A percentile compares a stretch with the other conserved stretches of the same genome.
phyloP scores from a whole-genome alignment of 345 rosid species.

The Eucalyptus sideroxylon region DNA sequence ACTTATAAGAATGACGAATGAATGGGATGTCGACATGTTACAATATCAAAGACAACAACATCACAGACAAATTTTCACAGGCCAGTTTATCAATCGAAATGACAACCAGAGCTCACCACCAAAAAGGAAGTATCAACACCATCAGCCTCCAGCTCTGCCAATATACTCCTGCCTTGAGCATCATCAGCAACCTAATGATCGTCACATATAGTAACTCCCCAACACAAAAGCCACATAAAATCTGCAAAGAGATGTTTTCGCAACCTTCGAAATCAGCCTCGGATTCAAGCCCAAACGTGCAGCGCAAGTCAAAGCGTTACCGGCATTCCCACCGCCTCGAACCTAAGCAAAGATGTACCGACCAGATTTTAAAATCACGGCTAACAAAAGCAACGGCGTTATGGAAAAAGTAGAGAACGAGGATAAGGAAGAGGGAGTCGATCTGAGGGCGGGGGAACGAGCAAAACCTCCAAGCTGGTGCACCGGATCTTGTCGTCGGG shows the following conservation, averaged over 20 bases:
- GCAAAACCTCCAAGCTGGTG: constrained; percentile 51
- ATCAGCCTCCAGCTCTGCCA: constrained; percentile 45
- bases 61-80: not conserved
- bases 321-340: constrained; percentile 77
- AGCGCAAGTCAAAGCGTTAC: constrained; percentile 49
- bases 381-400: not conserved
- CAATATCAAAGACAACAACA: not conserved
- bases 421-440: not conserved
- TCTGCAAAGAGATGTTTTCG: not conserved
- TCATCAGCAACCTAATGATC: constrained; percentile 37
- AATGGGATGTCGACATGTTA: not conserved
- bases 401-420: not conserved
- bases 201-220: not conserved
- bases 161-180: constrained; percentile 33
- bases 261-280: constrained; percentile 54
- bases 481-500: constrained; percentile 89
- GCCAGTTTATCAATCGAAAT: not conserved
- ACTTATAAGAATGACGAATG: not conserved
- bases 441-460: not conserved
- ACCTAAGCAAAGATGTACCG: constrained; percentile 12
- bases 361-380: not conserved
- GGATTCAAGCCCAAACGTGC: constrained; percentile 54
- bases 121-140: constrained; percentile 56
- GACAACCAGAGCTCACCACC: constrained; percentile 21
- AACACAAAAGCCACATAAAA: not conserved